Conservation (phyloP, 73 alveolate genomes). For the Tetrahymena borealis region DNA sequence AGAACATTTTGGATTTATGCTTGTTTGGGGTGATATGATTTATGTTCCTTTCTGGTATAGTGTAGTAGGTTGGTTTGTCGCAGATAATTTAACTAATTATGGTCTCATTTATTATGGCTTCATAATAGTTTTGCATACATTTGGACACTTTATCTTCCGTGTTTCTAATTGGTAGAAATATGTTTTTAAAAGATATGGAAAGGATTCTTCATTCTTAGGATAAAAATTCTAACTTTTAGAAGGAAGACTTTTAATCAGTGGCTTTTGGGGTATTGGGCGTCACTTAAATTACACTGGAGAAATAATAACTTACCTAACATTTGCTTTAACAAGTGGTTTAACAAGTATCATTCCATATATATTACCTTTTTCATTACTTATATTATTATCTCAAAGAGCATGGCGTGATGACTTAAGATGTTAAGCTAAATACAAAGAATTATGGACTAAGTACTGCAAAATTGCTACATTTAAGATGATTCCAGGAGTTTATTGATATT, state of each 20-base stretch:
- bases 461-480: constrained; percentile 23
- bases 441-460: constrained; percentile 19
- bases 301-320: constrained; percentile 12
- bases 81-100: not conserved
- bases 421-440: constrained; percentile 13
- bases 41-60: constrained; percentile 27
- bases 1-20: constrained; percentile 40
- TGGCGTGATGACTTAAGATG: constrained; percentile 33
- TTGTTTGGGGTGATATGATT: constrained; percentile 37
- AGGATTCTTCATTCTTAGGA: constrained; percentile 14
- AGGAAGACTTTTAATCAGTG: constrained; percentile 17
- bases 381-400: constrained; percentile 27
- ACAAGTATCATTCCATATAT: constrained; percentile 4
- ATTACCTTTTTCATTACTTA: constrained; percentile 16
- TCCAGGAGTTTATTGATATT: constrained; percentile 25
- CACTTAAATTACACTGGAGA: constrained; percentile 43
- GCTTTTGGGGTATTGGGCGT: constrained; percentile 42
- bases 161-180: constrained; percentile 35
- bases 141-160: constrained; percentile 13
- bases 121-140: not conserved
- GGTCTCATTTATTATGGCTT: not conserved
- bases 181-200: constrained; percentile 19
- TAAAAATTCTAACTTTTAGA: not conserved
- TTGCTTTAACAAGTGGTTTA: constrained; percentile 14
- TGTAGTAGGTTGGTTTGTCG: constrained; percentile 25